phyloP scores from a whole-genome alignment of 306 rosid genomes.

The Prunus campanulata region DNA sequence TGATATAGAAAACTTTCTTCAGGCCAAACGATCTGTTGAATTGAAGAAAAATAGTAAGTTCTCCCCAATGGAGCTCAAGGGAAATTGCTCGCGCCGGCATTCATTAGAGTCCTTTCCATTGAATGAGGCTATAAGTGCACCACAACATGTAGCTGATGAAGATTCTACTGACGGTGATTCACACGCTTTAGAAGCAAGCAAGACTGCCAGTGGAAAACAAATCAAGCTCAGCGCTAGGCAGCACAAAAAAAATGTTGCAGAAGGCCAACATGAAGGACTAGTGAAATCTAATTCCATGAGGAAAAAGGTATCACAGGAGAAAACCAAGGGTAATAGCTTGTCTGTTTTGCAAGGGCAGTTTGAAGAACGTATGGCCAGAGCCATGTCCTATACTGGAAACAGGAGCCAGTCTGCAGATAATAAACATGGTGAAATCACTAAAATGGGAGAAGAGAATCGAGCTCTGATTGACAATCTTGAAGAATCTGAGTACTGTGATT shows the following conservation, averaged over 20 bases:
- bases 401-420: conserved; percentile 27
- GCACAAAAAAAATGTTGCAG: conserved; percentile 10
- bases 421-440: conserved; percentile 20
- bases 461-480: conserved; percentile 21
- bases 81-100: conserved; percentile 40
- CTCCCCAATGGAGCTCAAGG: conserved; percentile 43
- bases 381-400: conserved; percentile 31
- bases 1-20: conserved; percentile 80
- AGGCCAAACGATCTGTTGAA: conserved; percentile 47
- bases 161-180: conserved; percentile 37
- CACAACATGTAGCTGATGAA: conserved; percentile 41
- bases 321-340: conserved; percentile 3
- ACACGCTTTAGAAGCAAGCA: conserved; percentile 24
- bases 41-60: conserved; percentile 32
- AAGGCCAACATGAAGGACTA: conserved; percentile 20
- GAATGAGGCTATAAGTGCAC: conserved; percentile 49
- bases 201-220: conserved; percentile 19
- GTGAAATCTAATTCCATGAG: conserved; percentile 21
- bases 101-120: conserved; percentile 61
- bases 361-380: conserved; percentile 26
- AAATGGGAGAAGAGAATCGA: conserved; percentile 17
- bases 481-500: conserved; percentile 16
- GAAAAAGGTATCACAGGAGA: conserved; percentile 27
- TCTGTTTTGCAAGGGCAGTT: conserved; percentile 20
- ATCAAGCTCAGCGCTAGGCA: conserved; percentile 22